phyloP scores from a whole-genome alignment of 169 alveolate species.

The Eimeria necatrix region DNA sequence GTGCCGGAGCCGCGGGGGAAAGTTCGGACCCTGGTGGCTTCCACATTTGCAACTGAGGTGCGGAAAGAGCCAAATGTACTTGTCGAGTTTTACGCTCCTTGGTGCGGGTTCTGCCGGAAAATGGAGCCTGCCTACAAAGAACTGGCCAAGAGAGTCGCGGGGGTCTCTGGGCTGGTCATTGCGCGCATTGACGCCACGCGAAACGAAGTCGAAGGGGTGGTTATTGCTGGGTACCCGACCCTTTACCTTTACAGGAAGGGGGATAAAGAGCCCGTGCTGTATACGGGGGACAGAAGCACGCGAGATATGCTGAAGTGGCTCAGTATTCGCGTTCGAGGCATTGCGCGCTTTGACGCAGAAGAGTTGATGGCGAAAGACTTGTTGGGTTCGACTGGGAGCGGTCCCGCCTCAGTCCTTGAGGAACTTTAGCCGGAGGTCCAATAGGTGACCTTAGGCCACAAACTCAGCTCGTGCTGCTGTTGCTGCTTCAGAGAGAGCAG shows the following conservation, averaged over 20 bases:
- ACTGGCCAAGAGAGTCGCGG: conserved; percentile 72
- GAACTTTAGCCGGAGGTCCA: not conserved
- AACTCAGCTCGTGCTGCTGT: not conserved
- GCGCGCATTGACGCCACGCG: conserved; percentile 78
- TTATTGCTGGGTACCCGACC: conserved; percentile 75
- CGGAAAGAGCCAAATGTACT: conserved; percentile 61
- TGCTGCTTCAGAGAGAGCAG: not conserved
- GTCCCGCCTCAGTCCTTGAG: conserved; percentile 34
- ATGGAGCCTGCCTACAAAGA: conserved; percentile 81
- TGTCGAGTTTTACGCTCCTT: conserved; percentile 80
- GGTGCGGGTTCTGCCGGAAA: conserved; percentile 82
- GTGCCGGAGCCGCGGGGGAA: conserved; percentile 49
- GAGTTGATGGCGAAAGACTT: conserved; percentile 33
- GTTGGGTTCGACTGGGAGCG: not conserved
- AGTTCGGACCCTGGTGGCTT: conserved; percentile 69
- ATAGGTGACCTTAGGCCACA: not conserved
- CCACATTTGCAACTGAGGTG: conserved; percentile 46
- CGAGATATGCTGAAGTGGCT: conserved; percentile 80
- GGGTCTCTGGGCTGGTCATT: conserved; percentile 61
- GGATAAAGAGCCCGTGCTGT: conserved; percentile 41
- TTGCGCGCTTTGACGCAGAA: conserved; percentile 12
- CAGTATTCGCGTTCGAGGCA: conserved; percentile 12
- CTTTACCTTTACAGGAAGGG: conserved; percentile 64
- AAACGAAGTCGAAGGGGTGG: conserved; percentile 74
- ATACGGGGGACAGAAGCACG: conserved; percentile 72